Conservation (phyloP, 169 alveolate species). For the Plasmodium ovale region DNA sequence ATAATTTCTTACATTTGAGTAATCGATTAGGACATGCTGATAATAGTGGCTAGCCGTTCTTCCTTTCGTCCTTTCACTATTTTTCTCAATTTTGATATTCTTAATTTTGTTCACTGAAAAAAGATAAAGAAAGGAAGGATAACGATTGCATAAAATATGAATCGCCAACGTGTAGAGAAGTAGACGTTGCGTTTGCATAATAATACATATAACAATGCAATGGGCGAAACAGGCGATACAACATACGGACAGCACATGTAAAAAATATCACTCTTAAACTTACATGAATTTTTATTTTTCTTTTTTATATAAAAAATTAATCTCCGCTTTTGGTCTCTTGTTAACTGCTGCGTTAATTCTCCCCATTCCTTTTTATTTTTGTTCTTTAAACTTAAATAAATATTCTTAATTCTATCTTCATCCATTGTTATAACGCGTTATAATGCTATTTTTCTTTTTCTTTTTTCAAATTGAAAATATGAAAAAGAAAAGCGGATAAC, state of each 20-base stretch:
- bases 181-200: too few relatives aligned
- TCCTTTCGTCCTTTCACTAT: constrained; percentile 18
- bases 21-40: constrained; percentile 50
- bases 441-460: neutral
- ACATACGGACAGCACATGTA: neutral
- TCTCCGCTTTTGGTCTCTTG: constrained; percentile 68
- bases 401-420: constrained; percentile 58
- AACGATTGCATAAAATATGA: neutral
- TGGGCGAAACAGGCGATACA: too few relatives aligned
- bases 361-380: constrained; percentile 75
- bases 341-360: constrained; percentile 65
- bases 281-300: constrained; percentile 71
- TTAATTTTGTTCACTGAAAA: constrained; percentile 60
- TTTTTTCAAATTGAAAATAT: neutral
- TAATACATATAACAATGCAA: too few relatives aligned
- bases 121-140: neutral
- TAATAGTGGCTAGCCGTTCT: constrained; percentile 12
- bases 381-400: constrained; percentile 56
- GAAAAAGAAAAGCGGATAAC: neutral
- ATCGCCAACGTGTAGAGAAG: too few relatives aligned
- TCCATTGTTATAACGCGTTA: constrained; percentile 34
- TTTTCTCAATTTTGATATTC: constrained; percentile 67
- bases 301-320: constrained; percentile 61
- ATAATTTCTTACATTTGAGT: constrained; percentile 48
- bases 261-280: constrained; percentile 16